Evolutionary conservation across 2,329 filamentous ascomycete genomes (phyloP).

Genomic region (Tolypocladium nubicola): DNA sequence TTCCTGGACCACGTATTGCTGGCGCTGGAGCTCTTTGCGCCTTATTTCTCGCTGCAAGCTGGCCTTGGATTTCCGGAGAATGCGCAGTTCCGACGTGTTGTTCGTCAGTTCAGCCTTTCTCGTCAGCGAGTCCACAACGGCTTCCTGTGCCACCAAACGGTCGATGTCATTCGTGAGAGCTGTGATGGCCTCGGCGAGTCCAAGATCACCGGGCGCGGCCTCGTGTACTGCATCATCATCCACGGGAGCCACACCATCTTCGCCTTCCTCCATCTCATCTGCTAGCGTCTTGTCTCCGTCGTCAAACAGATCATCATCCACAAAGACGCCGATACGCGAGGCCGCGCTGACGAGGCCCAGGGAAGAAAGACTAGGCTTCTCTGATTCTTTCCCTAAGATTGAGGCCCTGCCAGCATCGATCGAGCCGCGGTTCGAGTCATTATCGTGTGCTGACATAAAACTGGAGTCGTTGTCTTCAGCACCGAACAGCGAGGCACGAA

Average conservation of each 20-base stretch:
- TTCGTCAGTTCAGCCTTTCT: slow-evolving; percentile 95
- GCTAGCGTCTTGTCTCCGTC: slow-evolving; percentile 79
- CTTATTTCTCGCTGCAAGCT: slow-evolving; percentile 88
- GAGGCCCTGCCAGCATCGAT: slow-evolving; percentile 37
- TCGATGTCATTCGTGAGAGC: slow-evolving; percentile 85
- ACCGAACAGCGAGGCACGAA: slow-evolving; percentile 55
- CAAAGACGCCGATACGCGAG: slow-evolving; percentile 83
- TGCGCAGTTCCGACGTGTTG: slow-evolving; percentile 85
- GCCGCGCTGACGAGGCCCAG: slow-evolving; percentile 82
- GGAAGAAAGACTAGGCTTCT: slow-evolving; percentile 82
- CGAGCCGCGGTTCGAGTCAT: slow-evolving; percentile 51
- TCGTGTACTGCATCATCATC: slow-evolving; percentile 70
- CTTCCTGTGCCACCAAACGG: slow-evolving; percentile 75
- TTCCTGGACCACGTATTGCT: slow-evolving; percentile 95
- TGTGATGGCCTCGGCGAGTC: slow-evolving; percentile 84
- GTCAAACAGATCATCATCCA: slow-evolving; percentile 84
- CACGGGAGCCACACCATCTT: slow-evolving; percentile 46
- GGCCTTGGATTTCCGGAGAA: slow-evolving; percentile 85
- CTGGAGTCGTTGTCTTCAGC: slow-evolving; percentile 30
- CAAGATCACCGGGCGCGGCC: slow-evolving; percentile 88
- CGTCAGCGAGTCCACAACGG: slow-evolving; percentile 81
- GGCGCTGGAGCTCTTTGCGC: slow-evolving; percentile 87
- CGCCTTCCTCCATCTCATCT: slow-evolving; percentile 62
- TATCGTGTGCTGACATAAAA: slow-evolving; percentile 42
- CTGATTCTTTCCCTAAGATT: slow-evolving; percentile 31